Percentiles rank a stretch among this genome's conserved stretches.
Conservation (phyloP, 805 yeast species). For the Schwanniomyces vanrijiae region DNA sequence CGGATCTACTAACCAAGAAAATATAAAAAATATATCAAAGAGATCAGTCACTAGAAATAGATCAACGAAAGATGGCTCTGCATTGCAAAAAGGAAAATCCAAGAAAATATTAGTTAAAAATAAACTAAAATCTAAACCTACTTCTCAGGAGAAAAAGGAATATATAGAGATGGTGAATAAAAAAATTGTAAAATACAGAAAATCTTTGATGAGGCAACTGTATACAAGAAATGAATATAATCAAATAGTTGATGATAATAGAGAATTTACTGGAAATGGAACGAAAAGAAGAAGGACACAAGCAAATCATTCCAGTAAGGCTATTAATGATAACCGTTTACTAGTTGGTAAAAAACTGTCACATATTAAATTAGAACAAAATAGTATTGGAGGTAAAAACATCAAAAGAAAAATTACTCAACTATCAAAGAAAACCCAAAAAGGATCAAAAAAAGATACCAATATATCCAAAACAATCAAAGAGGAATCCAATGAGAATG, state of each 20-base stretch:
- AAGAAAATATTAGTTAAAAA: slow-evolving; percentile 2
- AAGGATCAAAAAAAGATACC: slow-evolving; percentile 6
- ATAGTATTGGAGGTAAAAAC: slow-evolving; percentile 8
- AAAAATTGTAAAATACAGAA: background rate
- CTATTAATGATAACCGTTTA: slow-evolving; percentile 13
- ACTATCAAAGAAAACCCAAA: slow-evolving; percentile 5
- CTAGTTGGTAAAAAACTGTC: slow-evolving; percentile 1
- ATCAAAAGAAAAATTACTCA: slow-evolving; percentile 8
- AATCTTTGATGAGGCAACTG: background rate
- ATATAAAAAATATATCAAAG: slow-evolving; percentile 3
- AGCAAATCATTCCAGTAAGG: slow-evolving; percentile 21
- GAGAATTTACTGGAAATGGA: slow-evolving; percentile 28
- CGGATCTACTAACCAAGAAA: slow-evolving; percentile 13
- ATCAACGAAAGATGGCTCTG: slow-evolving; percentile 14
- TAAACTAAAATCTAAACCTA: slow-evolving; percentile 4
- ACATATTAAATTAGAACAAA: slow-evolving; percentile 3
- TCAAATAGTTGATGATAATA: slow-evolving; percentile 41
- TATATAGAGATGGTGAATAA: slow-evolving; percentile 4
- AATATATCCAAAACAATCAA: background rate
- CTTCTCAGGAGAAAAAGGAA: slow-evolving; percentile 3
- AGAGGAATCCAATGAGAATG: background rate
- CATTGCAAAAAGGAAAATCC: slow-evolving; percentile 7
- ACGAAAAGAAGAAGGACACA: slow-evolving; percentile 32
- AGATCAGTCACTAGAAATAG: slow-evolving; percentile 7
- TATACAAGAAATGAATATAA: slow-evolving; percentile 33